Base-by-base conservation (phyloP, 2,329 filamentous ascomycete genomes). In the Anthostomella pinea region DNA sequence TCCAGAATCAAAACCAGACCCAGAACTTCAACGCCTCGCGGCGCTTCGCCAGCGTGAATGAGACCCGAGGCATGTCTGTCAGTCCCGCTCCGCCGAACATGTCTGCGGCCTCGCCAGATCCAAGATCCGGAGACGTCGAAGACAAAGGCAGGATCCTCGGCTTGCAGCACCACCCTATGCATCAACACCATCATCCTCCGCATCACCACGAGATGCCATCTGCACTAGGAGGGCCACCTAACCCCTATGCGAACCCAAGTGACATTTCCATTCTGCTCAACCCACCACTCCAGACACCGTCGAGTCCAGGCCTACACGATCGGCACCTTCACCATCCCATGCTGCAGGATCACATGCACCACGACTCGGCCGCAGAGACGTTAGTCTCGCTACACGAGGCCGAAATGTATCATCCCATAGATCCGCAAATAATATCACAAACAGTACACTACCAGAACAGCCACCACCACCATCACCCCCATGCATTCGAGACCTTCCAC, bases 401-500 rank as follows among this genome's bases (percentile, higher is more conserved):
- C 10, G 60, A 61, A 19, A 59, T 68, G 18, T 74, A 73, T 52
- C 72, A 77, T 35, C 75, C 74, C 17, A 78, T 79, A 55, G 75
- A 79, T 51, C 75, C 75, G n/a, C 73, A 75, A 47, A 77, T 79
- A 35, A 77, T 78, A 48, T 69, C 64, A 29, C 68, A 71, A 33
- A 51, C 62, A 1, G 29, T 8, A 14, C 38, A 36, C 5, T 51
- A 41, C 9, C 49, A 51, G 14, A 57, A 49, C 6, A 53, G 56
- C 9, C 56, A 53, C 15, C 44, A 48, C 23, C 52, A 52, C 23
- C 46, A 50, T 33, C 41, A 30, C 13, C 38, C 19, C 27, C 33
- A n/a, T 27, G 30, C 54, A 25, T 54, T 52, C 38, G 54, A 52
- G 29, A 48, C 60, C 15, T 72, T 72, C 41, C 63, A 65, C 33